A percentile compares a stretch with the other conserved stretches of the same genome.
These are phyloP conservation scores for Fusarium ramigenum DNA, from an alignment of 2,329 filamentous ascomycete genomes.

Conservation along the genomic window DNA sequence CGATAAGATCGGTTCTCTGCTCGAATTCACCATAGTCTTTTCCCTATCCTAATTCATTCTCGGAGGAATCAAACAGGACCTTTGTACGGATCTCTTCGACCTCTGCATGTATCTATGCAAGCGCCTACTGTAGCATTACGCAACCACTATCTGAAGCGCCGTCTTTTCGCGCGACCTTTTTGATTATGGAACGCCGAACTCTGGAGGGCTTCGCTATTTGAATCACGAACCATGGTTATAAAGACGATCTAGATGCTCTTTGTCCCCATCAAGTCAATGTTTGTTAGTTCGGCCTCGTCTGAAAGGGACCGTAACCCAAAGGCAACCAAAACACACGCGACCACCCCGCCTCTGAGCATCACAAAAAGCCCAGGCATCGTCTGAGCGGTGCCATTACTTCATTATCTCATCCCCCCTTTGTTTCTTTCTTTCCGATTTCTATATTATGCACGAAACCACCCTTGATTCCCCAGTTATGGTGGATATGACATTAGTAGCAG, in stretches of 20 bases:
- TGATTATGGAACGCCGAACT: conserved; percentile 36
- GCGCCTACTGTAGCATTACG: not conserved
- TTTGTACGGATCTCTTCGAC: conserved; percentile 24
- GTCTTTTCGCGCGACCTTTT: conserved; percentile 13
- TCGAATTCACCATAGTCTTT: conserved; percentile 27
- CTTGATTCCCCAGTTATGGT: not conserved
- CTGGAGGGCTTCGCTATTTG: conserved; percentile 36
- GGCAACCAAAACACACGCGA: not conserved
- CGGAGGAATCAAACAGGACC: conserved; percentile 17
- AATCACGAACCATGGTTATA: conserved; percentile 39
- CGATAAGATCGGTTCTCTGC: conserved; percentile 31
- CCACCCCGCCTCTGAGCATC: not conserved
- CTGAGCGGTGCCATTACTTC: not conserved
- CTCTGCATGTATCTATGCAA: not conserved
- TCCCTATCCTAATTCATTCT: conserved; percentile 11
- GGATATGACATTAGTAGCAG: not conserved
- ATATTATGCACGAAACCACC: conserved; percentile 28
- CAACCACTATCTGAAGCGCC: not conserved
- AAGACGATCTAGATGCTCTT: conserved; percentile 39
- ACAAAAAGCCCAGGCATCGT: not conserved
- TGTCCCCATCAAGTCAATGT: conserved; percentile 3
- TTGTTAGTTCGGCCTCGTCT: conserved; percentile 1
- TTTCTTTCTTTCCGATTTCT: conserved; percentile 3
- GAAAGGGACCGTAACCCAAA: conserved; percentile 1
- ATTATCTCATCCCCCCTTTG: not conserved